A percentile compares a stretch with the other conserved stretches of the same genome.
Evolutionary conservation across 176 grass and related monocot species (phyloP).

Genomic region (Guadua angustifolia): DNA sequence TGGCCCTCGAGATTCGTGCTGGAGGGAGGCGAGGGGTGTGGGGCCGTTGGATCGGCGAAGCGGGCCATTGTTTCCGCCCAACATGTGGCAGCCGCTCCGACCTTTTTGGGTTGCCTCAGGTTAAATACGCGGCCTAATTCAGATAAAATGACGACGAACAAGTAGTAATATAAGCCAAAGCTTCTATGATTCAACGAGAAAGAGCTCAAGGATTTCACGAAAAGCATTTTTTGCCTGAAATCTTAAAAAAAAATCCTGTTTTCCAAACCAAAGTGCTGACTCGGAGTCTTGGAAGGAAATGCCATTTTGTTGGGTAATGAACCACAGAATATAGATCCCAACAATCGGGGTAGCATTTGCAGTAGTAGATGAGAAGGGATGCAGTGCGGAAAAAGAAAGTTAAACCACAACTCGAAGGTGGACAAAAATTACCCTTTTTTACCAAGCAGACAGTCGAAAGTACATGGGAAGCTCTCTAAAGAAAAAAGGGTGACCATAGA

Average conservation of each 20-base stretch:
- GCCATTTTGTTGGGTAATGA: neutral
- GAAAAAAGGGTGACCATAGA: constrained; percentile 8
- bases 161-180: too few species aligned
- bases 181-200: too few species aligned
- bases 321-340: neutral
- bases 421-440: constrained; percentile 8
- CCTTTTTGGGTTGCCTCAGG: neutral
- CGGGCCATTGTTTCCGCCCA: neutral
- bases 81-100: constrained; percentile 34
- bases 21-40: neutral
- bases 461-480: constrained; percentile 18
- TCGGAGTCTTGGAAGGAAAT: neutral
- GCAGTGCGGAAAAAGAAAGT: too few species aligned
- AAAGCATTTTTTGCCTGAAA: neutral
- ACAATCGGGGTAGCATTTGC: neutral
- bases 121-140: neutral
- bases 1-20: constrained; percentile 8
- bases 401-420: neutral
- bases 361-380: neutral
- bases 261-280: neutral
- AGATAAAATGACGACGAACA: neutral
- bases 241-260: neutral
- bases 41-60: constrained; percentile 25
- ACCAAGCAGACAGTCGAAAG: constrained; percentile 23
- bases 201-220: neutral